These are phyloP conservation scores for Cutaneotrichosporon mucoides DNA, from an alignment of 1,284 basidiomycete species.

Conservation along the genomic window DNA sequence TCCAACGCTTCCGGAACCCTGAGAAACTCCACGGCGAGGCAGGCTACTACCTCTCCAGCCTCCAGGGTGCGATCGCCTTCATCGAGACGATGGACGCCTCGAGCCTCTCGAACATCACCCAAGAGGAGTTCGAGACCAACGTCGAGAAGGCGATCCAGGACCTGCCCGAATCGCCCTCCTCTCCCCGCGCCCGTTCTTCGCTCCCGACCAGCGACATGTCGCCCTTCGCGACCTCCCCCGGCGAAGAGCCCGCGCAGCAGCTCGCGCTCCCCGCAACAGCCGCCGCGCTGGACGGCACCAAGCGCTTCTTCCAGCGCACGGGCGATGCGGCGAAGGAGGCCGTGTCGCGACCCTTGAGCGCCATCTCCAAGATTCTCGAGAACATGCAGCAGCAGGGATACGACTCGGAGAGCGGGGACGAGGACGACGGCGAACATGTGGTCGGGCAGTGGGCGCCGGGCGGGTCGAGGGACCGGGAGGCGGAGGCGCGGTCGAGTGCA, in stretches of 20 bases:
- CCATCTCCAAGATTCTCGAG: constrained; percentile 75
- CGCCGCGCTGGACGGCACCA: constrained; percentile 67
- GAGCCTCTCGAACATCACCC: constrained; percentile 82
- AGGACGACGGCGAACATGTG: constrained; percentile 25
- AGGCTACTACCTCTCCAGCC: constrained; percentile 93
- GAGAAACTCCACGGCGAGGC: constrained; percentile 87
- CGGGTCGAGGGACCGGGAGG: constrained; percentile 4
- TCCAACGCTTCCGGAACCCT: constrained; percentile 89
- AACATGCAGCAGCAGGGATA: constrained; percentile 54
- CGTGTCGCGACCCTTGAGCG: constrained; percentile 78
- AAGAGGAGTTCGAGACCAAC: constrained; percentile 83
- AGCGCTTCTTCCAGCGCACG: constrained; percentile 75
- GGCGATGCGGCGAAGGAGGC: constrained; percentile 62
- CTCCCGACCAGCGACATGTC: constrained; percentile 28
- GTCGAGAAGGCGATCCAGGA: constrained; percentile 71
- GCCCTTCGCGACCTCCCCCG: constrained; percentile 49
- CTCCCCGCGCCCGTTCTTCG: constrained; percentile 12
- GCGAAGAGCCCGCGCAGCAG: constrained; percentile 78
- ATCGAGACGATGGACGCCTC: constrained; percentile 97
- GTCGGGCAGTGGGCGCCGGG: constrained; percentile 2
- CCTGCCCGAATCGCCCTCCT: constrained; percentile 51
- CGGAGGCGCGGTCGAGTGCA: background rate
- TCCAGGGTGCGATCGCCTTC: constrained; percentile 89
- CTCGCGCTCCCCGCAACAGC: constrained; percentile 61
- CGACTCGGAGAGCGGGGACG: constrained; percentile 25